phyloP scores from a whole-genome alignment of 257 asterid species.

The Voacanga thouarsii region DNA sequence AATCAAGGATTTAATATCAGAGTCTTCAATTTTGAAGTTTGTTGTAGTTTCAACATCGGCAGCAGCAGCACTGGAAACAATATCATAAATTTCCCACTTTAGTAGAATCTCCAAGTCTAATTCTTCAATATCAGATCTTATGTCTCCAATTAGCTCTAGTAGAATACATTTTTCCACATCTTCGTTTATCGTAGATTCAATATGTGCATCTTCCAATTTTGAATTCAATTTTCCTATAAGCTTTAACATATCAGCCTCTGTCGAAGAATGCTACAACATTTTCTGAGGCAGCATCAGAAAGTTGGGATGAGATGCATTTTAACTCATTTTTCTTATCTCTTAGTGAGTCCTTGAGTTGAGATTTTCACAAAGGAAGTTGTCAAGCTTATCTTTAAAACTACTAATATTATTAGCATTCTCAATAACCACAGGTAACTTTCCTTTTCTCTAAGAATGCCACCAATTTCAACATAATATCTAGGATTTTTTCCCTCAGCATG shows the following conservation, averaged over 20 bases:
- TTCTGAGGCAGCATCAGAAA: slow-evolving; percentile 45
- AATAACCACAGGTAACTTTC: slow-evolving; percentile 38
- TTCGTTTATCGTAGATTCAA: slow-evolving; percentile 49
- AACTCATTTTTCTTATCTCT: slow-evolving; percentile 52
- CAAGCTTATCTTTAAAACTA: slow-evolving; percentile 48
- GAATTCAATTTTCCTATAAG: slow-evolving; percentile 42
- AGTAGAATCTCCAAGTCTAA: slow-evolving; percentile 37
- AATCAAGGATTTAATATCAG: slow-evolving; percentile 41
- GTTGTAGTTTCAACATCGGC: slow-evolving; percentile 32
- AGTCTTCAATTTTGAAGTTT: slow-evolving; percentile 40
- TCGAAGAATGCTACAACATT: slow-evolving; percentile 43
- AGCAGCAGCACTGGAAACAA: slow-evolving; percentile 39
- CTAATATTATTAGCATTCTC: slow-evolving; percentile 33
- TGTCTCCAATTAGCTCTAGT: slow-evolving; percentile 39
- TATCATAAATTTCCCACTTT: slow-evolving; percentile 35
- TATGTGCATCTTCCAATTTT: slow-evolving; percentile 39
- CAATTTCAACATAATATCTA: slow-evolving; percentile 53
- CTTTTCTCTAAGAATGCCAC: slow-evolving; percentile 51
- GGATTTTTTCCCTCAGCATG: slow-evolving; percentile 55
- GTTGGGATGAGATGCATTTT: slow-evolving; percentile 47
- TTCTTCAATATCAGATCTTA: slow-evolving; percentile 36
- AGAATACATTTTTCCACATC: slow-evolving; percentile 54
- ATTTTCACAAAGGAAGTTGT: slow-evolving; percentile 63
- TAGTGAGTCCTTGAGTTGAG: slow-evolving; percentile 48
- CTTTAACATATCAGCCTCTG: slow-evolving; percentile 51